phyloP scores from a whole-genome alignment of 805 yeast genomes.

The Wickerhamiella kazuoi region DNA sequence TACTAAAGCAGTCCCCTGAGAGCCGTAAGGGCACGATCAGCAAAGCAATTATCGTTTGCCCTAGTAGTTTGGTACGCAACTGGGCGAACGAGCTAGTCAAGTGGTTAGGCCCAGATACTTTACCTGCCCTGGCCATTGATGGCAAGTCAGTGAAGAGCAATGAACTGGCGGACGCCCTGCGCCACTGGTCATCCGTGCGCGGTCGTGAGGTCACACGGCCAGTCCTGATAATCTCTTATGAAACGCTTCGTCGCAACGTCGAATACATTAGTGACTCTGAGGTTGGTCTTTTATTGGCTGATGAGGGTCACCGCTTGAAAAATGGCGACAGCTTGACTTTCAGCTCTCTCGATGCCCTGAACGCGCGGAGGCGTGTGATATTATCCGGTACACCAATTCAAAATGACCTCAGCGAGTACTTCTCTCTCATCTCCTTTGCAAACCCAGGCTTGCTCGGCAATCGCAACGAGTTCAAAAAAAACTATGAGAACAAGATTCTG shows the following conservation, averaged over 20 bases:
- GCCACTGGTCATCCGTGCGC: slow-evolving; percentile 70
- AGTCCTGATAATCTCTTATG: slow-evolving; percentile 83
- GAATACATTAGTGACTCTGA: slow-evolving; percentile 56
- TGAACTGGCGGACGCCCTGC: slow-evolving; percentile 50
- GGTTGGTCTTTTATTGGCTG: slow-evolving; percentile 73
- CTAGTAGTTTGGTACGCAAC: slow-evolving; percentile 79
- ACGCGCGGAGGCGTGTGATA: slow-evolving; percentile 77
- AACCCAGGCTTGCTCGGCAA: slow-evolving; percentile 88
- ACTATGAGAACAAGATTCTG: slow-evolving; percentile 64
- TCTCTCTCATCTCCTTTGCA: slow-evolving; percentile 75
- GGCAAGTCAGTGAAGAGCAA: slow-evolving; percentile 60
- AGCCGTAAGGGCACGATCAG: slow-evolving; percentile 64
- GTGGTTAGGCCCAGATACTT: slow-evolving; percentile 87
- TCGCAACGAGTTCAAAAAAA: slow-evolving; percentile 63
- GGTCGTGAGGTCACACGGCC: slow-evolving; percentile 88
- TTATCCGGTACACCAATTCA: slow-evolving; percentile 95
- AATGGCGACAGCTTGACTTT: slow-evolving; percentile 88
- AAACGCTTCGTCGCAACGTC: slow-evolving; percentile 74
- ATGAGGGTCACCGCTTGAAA: slow-evolving; percentile 68
- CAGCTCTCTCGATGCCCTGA: slow-evolving; percentile 65
- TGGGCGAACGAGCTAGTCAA: slow-evolving; percentile 95
- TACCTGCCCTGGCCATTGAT: slow-evolving; percentile 79
- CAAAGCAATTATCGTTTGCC: slow-evolving; percentile 86
- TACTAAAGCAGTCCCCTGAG: slow-evolving; percentile 74
- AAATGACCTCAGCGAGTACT: slow-evolving; percentile 85